Percentiles rank a stretch among this genome's conserved stretches.
These are phyloP conservation scores for Zygoascus sp. DNA, from an alignment of 1,139 yeast genomes.

Conservation along the genomic window DNA sequence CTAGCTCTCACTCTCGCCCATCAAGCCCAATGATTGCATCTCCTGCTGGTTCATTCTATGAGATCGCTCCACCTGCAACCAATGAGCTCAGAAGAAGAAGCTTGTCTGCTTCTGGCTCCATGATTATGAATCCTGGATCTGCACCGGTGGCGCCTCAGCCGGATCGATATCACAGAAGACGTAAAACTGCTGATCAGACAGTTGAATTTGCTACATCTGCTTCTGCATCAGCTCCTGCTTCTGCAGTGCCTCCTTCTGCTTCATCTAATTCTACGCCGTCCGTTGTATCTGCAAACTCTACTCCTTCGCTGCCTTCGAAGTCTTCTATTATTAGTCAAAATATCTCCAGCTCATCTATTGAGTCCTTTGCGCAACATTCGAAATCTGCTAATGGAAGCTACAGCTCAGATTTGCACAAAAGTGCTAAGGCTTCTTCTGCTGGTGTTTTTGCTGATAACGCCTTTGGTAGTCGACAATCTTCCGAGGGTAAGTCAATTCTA, in stretches of 20 bases:
- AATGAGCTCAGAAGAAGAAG: not conserved
- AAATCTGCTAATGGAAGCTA: not conserved
- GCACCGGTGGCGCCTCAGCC: slow-evolving; percentile 25
- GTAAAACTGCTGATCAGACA: slow-evolving; percentile 11
- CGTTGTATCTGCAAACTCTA: not conserved
- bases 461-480: not conserved
- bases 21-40: not conserved
- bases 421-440: not conserved
- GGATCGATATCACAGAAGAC: slow-evolving; percentile 32
- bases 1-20: not conserved
- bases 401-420: not conserved
- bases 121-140: slow-evolving; percentile 7
- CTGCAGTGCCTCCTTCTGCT: not conserved
- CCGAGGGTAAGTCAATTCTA: not conserved
- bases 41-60: not conserved
- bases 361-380: not conserved
- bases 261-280: not conserved
- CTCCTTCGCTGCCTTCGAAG: not conserved
- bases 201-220: not conserved
- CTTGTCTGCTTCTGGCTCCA: not conserved
- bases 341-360: not conserved
- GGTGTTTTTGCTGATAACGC: not conserved
- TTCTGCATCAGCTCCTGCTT: not conserved
- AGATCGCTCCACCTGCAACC: not conserved
- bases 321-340: not conserved